Evolutionary conservation across 176 grass and related monocot species (phyloP).

Genomic region (Oryza glumipatula): DNA sequence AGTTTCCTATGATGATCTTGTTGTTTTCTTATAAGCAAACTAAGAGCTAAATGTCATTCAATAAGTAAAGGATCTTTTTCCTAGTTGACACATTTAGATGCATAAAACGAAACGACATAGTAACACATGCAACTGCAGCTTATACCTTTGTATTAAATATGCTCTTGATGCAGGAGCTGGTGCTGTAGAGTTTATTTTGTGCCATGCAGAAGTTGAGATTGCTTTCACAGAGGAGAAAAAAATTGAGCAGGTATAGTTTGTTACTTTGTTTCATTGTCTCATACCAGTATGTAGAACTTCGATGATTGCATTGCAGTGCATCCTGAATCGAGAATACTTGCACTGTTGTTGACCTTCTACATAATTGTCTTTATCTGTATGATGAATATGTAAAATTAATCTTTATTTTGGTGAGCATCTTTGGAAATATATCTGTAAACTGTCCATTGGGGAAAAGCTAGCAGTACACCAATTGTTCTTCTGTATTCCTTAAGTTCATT

Average conservation of each 20-base stretch:
- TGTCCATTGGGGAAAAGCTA: constrained; percentile 8
- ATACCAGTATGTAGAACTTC: constrained; percentile 15
- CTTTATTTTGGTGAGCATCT: constrained; percentile 21
- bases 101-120: not conserved
- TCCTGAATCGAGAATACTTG: not conserved
- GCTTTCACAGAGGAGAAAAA: constrained; percentile 84
- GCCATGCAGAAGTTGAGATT: constrained; percentile 89
- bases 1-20: constrained; percentile 1
- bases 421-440: not conserved
- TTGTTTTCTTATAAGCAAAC: constrained; percentile 14
- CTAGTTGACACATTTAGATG: not conserved
- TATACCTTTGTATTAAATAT: constrained; percentile 25
- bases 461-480: constrained; percentile 2
- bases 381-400: constrained; percentile 4
- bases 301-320: constrained; percentile 8
- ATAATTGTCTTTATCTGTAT: constrained; percentile 7
- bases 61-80: constrained; percentile 6
- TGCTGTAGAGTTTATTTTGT: constrained; percentile 90
- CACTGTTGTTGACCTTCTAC: not conserved
- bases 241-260: constrained; percentile 57
- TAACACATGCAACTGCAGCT: constrained; percentile 3
- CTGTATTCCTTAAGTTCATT: constrained; percentile 19
- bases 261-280: not conserved
- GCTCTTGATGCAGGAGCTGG: constrained; percentile 61
- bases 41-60: not conserved